phyloP scores from a whole-genome alignment of 257 asterid genomes.

The Nicotiana sylvestris region DNA sequence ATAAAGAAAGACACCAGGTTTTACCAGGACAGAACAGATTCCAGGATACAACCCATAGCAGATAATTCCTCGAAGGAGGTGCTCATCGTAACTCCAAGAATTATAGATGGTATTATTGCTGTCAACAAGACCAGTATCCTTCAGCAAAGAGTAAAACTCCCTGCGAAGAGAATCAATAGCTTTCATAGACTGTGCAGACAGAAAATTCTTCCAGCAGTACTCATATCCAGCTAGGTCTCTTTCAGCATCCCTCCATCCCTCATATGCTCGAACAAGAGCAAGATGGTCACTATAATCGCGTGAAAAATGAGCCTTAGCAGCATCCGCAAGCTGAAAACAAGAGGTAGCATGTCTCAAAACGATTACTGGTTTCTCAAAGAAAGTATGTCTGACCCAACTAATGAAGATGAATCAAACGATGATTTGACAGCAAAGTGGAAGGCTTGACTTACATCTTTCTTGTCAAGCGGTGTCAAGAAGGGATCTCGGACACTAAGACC shows the following conservation, averaged over 20 bases:
- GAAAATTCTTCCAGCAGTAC: slow-evolving; percentile 94
- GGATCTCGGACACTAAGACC: slow-evolving; percentile 95
- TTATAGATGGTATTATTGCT: slow-evolving; percentile 61
- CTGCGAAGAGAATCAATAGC: slow-evolving; percentile 84
- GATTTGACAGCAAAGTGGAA: slow-evolving; percentile 2
- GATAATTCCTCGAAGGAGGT: slow-evolving; percentile 75
- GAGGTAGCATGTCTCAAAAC: not conserved
- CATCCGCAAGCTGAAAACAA: slow-evolving; percentile 75
- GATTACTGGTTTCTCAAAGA: not conserved
- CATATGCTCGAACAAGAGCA: slow-evolving; percentile 83
- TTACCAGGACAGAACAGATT: slow-evolving; percentile 86
- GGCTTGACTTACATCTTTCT: slow-evolving; percentile 72
- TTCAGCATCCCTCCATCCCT: slow-evolving; percentile 91
- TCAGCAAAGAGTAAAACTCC: slow-evolving; percentile 82
- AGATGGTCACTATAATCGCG: slow-evolving; percentile 88
- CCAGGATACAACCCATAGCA: slow-evolving; percentile 95
- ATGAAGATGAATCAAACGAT: not conserved
- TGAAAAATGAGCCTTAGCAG: slow-evolving; percentile 95
- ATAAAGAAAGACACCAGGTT: slow-evolving; percentile 22
- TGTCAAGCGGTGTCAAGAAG: slow-evolving; percentile 81
- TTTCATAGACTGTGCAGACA: slow-evolving; percentile 82
- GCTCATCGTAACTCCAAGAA: slow-evolving; percentile 82
- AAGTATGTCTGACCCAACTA: not conserved
- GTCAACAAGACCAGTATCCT: slow-evolving; percentile 81
- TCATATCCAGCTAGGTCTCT: slow-evolving; percentile 56